These are phyloP conservation scores for Nigrograna mackinnonii DNA, from an alignment of 2,329 filamentous ascomycete species.

Conservation along the genomic window DNA sequence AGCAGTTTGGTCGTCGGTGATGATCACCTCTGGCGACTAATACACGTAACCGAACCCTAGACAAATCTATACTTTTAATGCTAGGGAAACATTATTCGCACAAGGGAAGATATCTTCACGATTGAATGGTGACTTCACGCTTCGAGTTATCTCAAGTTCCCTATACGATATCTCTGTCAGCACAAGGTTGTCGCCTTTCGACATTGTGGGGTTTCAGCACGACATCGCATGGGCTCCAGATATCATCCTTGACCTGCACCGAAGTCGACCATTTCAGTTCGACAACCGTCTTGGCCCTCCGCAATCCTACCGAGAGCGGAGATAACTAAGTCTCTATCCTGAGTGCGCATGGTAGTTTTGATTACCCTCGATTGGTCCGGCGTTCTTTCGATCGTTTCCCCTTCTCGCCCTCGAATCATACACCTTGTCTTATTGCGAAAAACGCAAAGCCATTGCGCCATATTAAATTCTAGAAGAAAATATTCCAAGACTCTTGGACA, in stretches of 20 bases:
- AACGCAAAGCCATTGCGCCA: background rate
- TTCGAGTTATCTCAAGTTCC: no score
- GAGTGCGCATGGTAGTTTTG: background rate
- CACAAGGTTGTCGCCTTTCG: background rate
- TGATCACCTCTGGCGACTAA: no score
- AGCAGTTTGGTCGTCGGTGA: no score
- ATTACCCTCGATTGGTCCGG: background rate
- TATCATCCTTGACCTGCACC: background rate
- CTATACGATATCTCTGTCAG: no score
- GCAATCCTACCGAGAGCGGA: background rate
- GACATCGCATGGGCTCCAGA: background rate
- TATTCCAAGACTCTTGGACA: no score
- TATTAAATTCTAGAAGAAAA: no score
- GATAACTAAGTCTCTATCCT: background rate
- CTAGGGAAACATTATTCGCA: no score
- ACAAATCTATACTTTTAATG: no score
- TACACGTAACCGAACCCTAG: no score
- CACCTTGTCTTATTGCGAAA: background rate
- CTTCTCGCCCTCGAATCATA: background rate
- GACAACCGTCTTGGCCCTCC: background rate
- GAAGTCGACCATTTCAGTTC: background rate
- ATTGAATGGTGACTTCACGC: no score
- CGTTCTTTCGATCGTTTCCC: background rate
- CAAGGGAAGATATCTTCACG: no score
- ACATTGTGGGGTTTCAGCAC: background rate